phyloP scores from a whole-genome alignment of 2,329 filamentous ascomycete species.

The Chaetomiaceae sp. region DNA sequence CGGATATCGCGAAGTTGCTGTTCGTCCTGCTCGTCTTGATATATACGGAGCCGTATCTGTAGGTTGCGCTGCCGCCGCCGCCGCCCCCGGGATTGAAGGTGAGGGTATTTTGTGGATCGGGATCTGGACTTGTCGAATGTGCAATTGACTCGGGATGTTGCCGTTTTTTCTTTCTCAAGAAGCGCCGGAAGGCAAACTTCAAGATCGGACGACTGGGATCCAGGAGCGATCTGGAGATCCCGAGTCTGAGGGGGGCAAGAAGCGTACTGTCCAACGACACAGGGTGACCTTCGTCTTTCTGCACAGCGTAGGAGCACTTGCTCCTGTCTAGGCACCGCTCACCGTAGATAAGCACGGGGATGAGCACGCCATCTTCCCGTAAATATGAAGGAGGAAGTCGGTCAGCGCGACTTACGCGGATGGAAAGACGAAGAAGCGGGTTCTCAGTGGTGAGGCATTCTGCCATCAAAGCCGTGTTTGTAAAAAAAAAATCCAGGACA shows the following conservation, averaged over 20 bases:
- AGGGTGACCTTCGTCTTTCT: neutral
- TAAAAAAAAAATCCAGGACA: slow-evolving; percentile 9
- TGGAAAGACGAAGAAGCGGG: neutral
- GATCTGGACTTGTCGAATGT: slow-evolving; percentile 2
- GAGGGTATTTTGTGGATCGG: neutral
- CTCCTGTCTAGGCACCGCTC: neutral
- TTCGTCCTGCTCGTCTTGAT: neutral
- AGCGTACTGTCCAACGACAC: neutral
- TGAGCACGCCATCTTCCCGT: too few species aligned
- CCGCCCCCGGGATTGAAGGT: neutral
- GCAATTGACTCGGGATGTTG: slow-evolving; percentile 3
- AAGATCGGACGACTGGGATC: neutral
- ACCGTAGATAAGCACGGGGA: neutral
- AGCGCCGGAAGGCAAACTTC: too few species aligned
- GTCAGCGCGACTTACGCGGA: neutral
- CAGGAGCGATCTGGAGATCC: neutral
- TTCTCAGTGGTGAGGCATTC: slow-evolving; percentile 1
- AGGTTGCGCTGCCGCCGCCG: neutral
- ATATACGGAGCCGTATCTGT: neutral
- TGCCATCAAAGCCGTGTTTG: slow-evolving; percentile 4
- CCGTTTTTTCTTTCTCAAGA: too few species aligned
- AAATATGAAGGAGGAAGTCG: neutral
- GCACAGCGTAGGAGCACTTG: too few species aligned
- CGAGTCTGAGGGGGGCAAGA: neutral
- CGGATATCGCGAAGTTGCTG: neutral